Conservation (phyloP, 768 basidiomycete species). For the Lentinula sp. region DNA sequence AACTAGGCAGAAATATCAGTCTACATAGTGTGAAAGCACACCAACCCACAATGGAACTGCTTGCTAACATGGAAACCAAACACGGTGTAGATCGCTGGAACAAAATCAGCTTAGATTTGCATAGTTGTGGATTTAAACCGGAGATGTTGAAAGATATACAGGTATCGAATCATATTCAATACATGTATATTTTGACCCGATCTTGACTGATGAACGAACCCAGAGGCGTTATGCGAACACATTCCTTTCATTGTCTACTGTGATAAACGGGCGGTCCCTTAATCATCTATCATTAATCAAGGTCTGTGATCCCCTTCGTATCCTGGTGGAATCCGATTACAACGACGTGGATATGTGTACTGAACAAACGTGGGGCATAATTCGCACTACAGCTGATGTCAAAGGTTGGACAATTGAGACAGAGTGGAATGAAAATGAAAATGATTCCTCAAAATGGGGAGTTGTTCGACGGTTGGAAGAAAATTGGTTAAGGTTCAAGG, state of each 20-base stretch:
- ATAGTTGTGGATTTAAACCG: conserved; percentile 82
- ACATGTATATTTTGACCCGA: neutral
- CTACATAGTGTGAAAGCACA: conserved; percentile 84
- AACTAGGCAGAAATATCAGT: conserved; percentile 72
- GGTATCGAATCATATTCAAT: conserved; percentile 30
- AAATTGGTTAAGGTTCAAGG: conserved; percentile 66
- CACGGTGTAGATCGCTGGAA: conserved; percentile 53
- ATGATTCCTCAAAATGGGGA: conserved; percentile 43
- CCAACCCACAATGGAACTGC: conserved; percentile 58
- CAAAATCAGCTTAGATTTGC: conserved; percentile 78
- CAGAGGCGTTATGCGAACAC: conserved; percentile 71
- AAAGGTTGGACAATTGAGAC: conserved; percentile 74
- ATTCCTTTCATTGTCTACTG: conserved; percentile 84
- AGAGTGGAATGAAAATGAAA: conserved; percentile 38
- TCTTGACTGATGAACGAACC: neutral
- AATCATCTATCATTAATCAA: conserved; percentile 61
- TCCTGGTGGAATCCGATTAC: conserved; percentile 86
- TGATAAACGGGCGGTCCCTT: conserved; percentile 71
- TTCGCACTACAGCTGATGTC: conserved; percentile 64
- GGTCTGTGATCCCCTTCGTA: conserved; percentile 53
- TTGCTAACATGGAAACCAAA: conserved; percentile 52
- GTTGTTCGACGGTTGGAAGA: conserved; percentile 57
- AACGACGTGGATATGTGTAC: conserved; percentile 57
- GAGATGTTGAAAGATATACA: conserved; percentile 73
- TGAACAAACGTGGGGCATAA: conserved; percentile 70